These are phyloP conservation scores for Scutellaria minor DNA, from an alignment of 257 asterid species.

Conservation along the genomic window DNA sequence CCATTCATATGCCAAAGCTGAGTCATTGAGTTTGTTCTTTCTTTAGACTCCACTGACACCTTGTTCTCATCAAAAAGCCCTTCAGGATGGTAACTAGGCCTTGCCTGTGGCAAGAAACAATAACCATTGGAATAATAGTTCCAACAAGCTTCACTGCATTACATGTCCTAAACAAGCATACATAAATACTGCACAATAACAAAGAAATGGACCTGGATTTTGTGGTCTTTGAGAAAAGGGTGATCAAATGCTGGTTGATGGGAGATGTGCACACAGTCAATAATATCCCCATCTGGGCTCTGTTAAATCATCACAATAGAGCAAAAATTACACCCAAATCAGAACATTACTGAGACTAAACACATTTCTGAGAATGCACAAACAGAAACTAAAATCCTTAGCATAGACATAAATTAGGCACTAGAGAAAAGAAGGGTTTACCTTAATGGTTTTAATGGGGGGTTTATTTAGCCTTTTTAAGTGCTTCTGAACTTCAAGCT, in stretches of 20 bases:
- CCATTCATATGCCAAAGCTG: constrained; percentile 94
- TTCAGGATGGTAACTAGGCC: constrained; percentile 86
- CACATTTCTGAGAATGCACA: background rate
- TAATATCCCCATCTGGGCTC: constrained; percentile 90
- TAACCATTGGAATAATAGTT: constrained; percentile 2
- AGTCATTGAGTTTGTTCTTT: constrained; percentile 49
- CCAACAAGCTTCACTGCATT: background rate
- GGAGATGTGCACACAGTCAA: constrained; percentile 86
- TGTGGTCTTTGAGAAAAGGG: constrained; percentile 91
- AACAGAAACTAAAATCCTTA: background rate
- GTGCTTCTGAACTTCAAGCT: constrained; percentile 69
- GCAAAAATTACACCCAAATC: constrained; percentile 19
- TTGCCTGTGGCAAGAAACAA: constrained; percentile 43
- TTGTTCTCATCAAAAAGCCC: constrained; percentile 67
- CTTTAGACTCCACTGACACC: constrained; percentile 45
- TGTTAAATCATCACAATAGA: constrained; percentile 44
- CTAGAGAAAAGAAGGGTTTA: background rate
- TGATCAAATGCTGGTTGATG: constrained; percentile 90
- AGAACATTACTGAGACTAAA: background rate
- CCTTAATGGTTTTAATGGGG: constrained; percentile 68
- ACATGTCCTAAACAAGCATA: background rate
- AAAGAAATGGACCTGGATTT: constrained; percentile 65
- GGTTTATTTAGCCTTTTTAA: constrained; percentile 75
- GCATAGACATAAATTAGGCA: background rate
- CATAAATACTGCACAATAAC: background rate